phyloP scores from a whole-genome alignment of 257 asterid genomes.

The Capsicum rhomboideum region DNA sequence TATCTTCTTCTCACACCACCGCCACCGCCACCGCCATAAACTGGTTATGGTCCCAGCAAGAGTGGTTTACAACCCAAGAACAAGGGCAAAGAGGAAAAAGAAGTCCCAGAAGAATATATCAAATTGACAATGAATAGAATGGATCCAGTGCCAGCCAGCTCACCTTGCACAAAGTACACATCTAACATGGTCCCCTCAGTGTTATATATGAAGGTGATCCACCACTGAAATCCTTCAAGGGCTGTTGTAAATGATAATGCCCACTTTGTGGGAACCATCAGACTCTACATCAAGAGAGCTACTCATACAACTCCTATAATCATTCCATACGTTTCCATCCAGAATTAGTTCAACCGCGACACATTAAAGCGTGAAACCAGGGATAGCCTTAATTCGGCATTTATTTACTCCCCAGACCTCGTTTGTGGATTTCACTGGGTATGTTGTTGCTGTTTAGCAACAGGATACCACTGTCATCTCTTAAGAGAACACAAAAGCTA shows the following conservation, averaged over 20 bases:
- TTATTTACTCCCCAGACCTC: neutral
- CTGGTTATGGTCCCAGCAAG: too few relatives aligned
- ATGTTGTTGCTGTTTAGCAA: too few relatives aligned
- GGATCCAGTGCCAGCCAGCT: conserved; percentile 3
- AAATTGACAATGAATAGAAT: neutral
- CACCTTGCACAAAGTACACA: conserved; percentile 11
- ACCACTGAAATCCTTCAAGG: neutral
- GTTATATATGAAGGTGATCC: neutral
- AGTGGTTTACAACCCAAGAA: too few relatives aligned
- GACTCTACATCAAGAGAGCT: neutral
- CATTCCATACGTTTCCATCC: too few relatives aligned
- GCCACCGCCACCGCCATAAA: too few relatives aligned
- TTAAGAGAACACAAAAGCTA: neutral
- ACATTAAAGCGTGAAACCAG: neutral
- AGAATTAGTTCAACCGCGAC: conserved; percentile 1
- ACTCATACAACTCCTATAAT: neutral
- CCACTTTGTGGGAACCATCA: conserved; percentile 3
- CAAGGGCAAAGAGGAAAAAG: too few relatives aligned
- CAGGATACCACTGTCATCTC: neutral
- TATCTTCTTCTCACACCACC: neutral
- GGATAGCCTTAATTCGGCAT: neutral
- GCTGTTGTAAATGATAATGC: neutral
- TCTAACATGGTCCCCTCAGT: conserved; percentile 4
- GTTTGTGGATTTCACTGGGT: too few relatives aligned
- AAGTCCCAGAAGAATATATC: neutral